Conservation (phyloP, 331 rosid species). For the Dryas integrifolia region DNA sequence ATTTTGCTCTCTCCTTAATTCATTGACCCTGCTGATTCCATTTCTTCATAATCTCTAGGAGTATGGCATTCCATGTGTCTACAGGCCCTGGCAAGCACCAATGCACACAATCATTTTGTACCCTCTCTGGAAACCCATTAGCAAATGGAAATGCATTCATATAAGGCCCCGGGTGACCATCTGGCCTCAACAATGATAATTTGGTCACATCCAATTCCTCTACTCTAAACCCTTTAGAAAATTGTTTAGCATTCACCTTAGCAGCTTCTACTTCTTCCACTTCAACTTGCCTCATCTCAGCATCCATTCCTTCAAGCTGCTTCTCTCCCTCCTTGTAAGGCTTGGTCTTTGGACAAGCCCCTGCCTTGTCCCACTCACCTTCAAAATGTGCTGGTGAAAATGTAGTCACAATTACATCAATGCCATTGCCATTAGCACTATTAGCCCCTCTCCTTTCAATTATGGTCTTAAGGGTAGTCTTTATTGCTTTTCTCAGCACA, state of each 20-base stretch:
- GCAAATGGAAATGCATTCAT: slow-evolving; percentile 78
- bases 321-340: slow-evolving; percentile 60
- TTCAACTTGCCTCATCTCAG: slow-evolving; percentile 64
- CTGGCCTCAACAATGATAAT: slow-evolving; percentile 71
- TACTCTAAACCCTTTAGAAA: slow-evolving; percentile 37
- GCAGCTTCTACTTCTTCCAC: slow-evolving; percentile 70
- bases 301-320: slow-evolving; percentile 74
- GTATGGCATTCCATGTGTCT: slow-evolving; percentile 90
- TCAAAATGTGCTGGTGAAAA: slow-evolving; percentile 90
- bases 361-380: slow-evolving; percentile 86
- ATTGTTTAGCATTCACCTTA: slow-evolving; percentile 31
- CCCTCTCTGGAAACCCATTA: slow-evolving; percentile 51
- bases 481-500: slow-evolving; percentile 61
- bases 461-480: slow-evolving; percentile 49
- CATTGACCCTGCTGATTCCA: slow-evolving; percentile 31
- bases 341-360: slow-evolving; percentile 69
- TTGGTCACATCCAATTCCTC: slow-evolving; percentile 73
- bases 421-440: slow-evolving; percentile 28
- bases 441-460: slow-evolving; percentile 41
- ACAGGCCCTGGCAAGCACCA: slow-evolving; percentile 96
- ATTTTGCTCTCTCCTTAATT: slow-evolving; percentile 24
- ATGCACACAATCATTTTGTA: slow-evolving; percentile 91
- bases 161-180: slow-evolving; percentile 95
- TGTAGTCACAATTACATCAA: slow-evolving; percentile 59
- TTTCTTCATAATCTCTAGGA: slow-evolving; percentile 53